A percentile compares a stretch with the other conserved stretches of the same genome.
Conservation (phyloP, 345 rosid species). For the Citrus cavaleriei region DNA sequence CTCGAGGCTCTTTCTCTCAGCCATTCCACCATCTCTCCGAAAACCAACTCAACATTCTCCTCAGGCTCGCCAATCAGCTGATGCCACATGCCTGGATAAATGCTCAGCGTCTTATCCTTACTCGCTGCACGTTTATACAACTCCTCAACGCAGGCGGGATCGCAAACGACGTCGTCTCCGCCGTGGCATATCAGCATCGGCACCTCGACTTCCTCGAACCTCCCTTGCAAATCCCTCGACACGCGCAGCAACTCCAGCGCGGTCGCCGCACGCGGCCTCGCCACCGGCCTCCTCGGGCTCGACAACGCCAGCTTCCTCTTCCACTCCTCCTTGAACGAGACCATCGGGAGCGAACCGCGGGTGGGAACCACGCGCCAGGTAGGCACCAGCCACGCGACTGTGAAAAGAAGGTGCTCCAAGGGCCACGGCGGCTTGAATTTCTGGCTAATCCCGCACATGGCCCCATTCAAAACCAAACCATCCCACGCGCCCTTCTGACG, state of each 20-base stretch:
- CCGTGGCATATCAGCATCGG: constrained; percentile 84
- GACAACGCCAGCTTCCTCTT: constrained; percentile 66
- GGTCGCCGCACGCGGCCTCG: constrained; percentile 81
- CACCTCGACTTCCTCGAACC: constrained; percentile 77
- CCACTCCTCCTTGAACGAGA: constrained; percentile 81
- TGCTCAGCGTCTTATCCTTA: constrained; percentile 60
- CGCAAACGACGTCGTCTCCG: constrained; percentile 73
- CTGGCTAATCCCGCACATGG: constrained; percentile 90
- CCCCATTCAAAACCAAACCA: constrained; percentile 80
- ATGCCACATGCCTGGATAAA: constrained; percentile 87
- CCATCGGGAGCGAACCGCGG: constrained; percentile 61
- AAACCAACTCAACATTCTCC: constrained; percentile 62
- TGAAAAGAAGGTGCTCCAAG: constrained; percentile 62
- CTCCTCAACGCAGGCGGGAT: constrained; percentile 68
- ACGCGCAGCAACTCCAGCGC: constrained; percentile 74
- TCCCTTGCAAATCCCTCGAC: constrained; percentile 66
- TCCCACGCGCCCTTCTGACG: constrained; percentile 68
- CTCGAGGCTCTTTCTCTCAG: constrained; percentile 43
- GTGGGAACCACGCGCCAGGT: constrained; percentile 92
- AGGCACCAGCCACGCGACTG: constrained; percentile 66
- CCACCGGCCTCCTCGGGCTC: constrained; percentile 57
- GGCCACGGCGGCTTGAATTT: constrained; percentile 97
- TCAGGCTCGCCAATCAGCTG: constrained; percentile 82
- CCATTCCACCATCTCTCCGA: constrained; percentile 77
- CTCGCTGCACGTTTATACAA: constrained; percentile 63